Conservation (phyloP, 148 eudicot genomes). For the Amaranthus hypochondriacus region DNA sequence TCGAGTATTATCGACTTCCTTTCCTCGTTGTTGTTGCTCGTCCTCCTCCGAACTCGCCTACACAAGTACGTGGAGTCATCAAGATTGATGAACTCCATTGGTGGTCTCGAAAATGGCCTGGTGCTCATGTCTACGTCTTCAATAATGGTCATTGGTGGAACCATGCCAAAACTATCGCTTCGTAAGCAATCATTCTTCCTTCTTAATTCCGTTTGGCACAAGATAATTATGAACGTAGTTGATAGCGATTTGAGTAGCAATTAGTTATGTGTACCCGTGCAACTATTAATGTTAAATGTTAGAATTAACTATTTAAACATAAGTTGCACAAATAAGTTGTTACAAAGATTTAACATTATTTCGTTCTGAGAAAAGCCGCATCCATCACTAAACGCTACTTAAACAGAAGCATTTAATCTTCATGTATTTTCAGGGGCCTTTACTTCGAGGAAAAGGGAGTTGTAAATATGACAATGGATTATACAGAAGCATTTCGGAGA, state of each 20-base stretch:
- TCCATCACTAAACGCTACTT: no score
- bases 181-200: constrained; percentile 30
- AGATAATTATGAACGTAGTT: no score
- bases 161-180: constrained; percentile 46
- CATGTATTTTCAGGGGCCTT: constrained; percentile 41
- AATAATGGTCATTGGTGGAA: constrained; percentile 84
- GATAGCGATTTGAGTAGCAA: no score
- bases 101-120: constrained; percentile 54
- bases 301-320: no score
- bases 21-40: constrained; percentile 41
- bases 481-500: constrained; percentile 61
- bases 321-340: no score
- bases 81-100: constrained; percentile 63
- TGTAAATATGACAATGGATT: constrained; percentile 64
- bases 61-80: constrained; percentile 39
- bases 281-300: no score
- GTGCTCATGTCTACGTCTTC: constrained; percentile 46
- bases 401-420: background rate
- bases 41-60: constrained; percentile 40
- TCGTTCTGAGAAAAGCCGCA: no score
- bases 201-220: no score
- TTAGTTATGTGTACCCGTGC: no score
- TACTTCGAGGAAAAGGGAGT: constrained; percentile 60
- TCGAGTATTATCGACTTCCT: constrained; percentile 68
- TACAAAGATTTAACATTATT: no score